Percentiles rank a stretch among this genome's conserved stretches.
These are phyloP conservation scores for Sugiyamaella lignohabitans DNA, from an alignment of 805 yeast genomes.

Conservation along the genomic window DNA sequence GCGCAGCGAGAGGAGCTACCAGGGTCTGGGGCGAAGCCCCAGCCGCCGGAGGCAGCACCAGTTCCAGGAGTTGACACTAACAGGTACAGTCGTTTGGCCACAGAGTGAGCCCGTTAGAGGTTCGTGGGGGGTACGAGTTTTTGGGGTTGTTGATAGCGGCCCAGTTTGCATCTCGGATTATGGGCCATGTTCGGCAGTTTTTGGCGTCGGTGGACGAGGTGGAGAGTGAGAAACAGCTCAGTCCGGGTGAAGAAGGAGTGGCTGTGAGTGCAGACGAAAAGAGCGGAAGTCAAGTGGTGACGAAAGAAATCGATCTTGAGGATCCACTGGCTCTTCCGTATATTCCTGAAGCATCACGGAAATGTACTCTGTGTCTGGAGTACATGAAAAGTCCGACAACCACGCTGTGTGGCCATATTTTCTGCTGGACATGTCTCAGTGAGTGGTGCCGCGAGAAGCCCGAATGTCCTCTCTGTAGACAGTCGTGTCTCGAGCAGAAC, in stretches of 20 bases:
- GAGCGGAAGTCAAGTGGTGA: too few relatives aligned
- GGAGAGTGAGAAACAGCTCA: too few relatives aligned
- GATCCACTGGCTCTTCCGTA: slow-evolving; percentile 56
- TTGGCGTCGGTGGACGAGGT: too few relatives aligned
- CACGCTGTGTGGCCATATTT: slow-evolving; percentile 86
- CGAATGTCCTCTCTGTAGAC: slow-evolving; percentile 91
- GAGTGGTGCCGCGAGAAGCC: slow-evolving; percentile 86
- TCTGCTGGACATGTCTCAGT: slow-evolving; percentile 85
- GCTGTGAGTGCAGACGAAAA: too few relatives aligned
- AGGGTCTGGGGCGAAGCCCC: too few relatives aligned
- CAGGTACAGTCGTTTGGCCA: slow-evolving; percentile 31
- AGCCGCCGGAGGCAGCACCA: too few relatives aligned
- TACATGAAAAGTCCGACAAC: slow-evolving; percentile 76
- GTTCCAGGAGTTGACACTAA: too few relatives aligned
- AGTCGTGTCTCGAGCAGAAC: slow-evolving; percentile 54
- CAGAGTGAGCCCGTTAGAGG: slow-evolving; percentile 25
- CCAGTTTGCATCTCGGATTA: slow-evolving; percentile 21
- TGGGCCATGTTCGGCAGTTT: too few relatives aligned
- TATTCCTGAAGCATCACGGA: slow-evolving; percentile 62
- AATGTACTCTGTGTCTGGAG: slow-evolving; percentile 79
- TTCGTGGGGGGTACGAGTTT: slow-evolving; percentile 53
- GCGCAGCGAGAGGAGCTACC: too few relatives aligned
- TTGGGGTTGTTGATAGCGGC: slow-evolving; percentile 43
- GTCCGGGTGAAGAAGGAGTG: too few relatives aligned
- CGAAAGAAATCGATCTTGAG: slow-evolving; percentile 41